phyloP scores from a whole-genome alignment of 805 yeast genomes.

The Candida anglica region DNA sequence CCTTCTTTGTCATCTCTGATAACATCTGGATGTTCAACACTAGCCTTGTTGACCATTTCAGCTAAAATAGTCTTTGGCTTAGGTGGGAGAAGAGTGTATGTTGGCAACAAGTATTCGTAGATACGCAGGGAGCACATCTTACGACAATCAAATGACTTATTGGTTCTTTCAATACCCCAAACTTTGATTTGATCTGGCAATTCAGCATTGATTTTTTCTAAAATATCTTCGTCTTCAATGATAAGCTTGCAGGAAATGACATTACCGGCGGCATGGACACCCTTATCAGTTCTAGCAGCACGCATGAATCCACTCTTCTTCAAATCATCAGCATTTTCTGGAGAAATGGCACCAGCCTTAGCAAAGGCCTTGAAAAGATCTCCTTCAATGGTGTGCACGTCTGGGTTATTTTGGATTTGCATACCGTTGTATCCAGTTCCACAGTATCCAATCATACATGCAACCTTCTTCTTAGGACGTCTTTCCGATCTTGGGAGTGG shows the following conservation, averaged over 20 bases:
- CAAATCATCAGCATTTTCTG: conserved; percentile 82
- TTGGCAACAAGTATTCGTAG: conserved; percentile 91
- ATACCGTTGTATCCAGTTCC: conserved; percentile 97
- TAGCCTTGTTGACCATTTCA: conserved; percentile 52
- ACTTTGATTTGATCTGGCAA: conserved; percentile 85
- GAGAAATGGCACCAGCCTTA: conserved; percentile 83
- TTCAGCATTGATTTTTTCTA: conserved; percentile 64
- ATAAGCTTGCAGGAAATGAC: conserved; percentile 81
- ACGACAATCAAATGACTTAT: conserved; percentile 90
- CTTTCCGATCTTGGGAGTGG: conserved; percentile 56
- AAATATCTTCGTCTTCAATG: conserved; percentile 73
- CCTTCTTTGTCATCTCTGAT: conserved; percentile 67
- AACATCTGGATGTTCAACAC: conserved; percentile 52
- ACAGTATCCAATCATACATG: conserved; percentile 87
- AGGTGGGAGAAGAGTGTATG: conserved; percentile 89
- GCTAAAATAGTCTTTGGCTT: conserved; percentile 69
- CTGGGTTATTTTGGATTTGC: conserved; percentile 80
- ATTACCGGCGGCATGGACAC: conserved; percentile 97
- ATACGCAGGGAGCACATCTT: conserved; percentile 94
- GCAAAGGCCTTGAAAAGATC: conserved; percentile 81
- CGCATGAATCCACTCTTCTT: conserved; percentile 85
- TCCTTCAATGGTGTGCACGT: conserved; percentile 84
- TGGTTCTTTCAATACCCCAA: conserved; percentile 90
- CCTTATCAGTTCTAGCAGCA: conserved; percentile 89
- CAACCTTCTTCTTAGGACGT: conserved; percentile 86